Base-by-base conservation (phyloP, 1,284 basidiomycete species). In the Vanrija humicola region DNA sequence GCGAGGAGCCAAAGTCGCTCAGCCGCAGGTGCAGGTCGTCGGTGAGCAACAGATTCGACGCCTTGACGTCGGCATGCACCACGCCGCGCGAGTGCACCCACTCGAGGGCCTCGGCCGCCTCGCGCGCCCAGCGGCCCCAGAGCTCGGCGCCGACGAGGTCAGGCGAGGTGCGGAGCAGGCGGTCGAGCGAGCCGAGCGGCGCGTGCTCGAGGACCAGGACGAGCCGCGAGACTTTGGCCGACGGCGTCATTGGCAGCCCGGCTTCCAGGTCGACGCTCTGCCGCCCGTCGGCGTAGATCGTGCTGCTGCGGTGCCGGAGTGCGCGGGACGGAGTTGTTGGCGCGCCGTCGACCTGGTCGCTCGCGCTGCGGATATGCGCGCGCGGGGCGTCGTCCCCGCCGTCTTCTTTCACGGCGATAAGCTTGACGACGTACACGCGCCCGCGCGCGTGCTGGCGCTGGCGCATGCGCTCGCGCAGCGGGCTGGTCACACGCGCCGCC, bases 21-120 rank as follows among this genome's bases (percentile, higher is more conserved):
- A 81, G 64, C 4, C 76, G 74, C 15, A 79, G 64, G 55, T 73
- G 64, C 38, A 77, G 59, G 46, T 69, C 59, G 49, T 66, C 55
- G 14, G 77, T 74, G 50, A 79, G 67, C 10, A 72, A 56, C 16
- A 70, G 54, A 50, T 75, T 72, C 14, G 69, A 68, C 14, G 78
- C 76, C 65, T 81, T 81, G 59, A 81, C 63, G 64, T 81, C 79
- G 15, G 73, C 77, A 57, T 80, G 78, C 23, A 80, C 64, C 19
- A 80, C 71, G 6, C 76, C 75, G 39, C 75, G 69, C 7, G 66
- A 56, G 58, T 81, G 77, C 38, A 75, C 72, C 75, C 76, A 79
- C 7, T 64, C 69, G 26, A 80, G 63, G 1, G 78, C 79, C 7
- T 65, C 61, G 0, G 65, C 64, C 5, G 76, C 62, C 62, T 79